Evolutionary conservation across 805 yeast genomes (phyloP), one percentile per base, ranked within the genome.

Genomic region (Ogataea trehaloabstinens): DNA sequence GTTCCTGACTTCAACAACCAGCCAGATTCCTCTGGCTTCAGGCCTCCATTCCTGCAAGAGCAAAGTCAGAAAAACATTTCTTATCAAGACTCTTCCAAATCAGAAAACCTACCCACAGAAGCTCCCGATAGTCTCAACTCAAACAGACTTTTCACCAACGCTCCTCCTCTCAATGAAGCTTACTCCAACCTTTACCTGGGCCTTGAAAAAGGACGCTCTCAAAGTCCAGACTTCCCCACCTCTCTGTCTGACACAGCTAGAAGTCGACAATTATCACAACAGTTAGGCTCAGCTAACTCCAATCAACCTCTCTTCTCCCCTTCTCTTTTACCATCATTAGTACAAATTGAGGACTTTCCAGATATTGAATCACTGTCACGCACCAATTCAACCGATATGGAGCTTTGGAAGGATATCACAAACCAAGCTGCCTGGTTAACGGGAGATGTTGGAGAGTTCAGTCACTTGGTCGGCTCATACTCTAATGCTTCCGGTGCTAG

Each of bases 371-470:
- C 51, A 19, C 37, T 56, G 29, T 49, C 45, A 18, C 56, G 63
- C 16, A 51, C 62, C 2, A 64, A 64, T n/a, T 58, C 64, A 13
- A 55, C 61, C 3, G 82, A 77, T 46, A 58, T 65, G 35, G 72
- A 81, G 44, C 61, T 85, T 22, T 85, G 95, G 95, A 80, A 77
- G 53, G 90, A 84, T 46, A 80, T 85, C 39, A 78, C 89, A 0
- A 76, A 74, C 51, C 87, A 83, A 51, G 90, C 90, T 0, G 80
- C 76, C 48, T 85, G 95, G 95, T 60, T 85, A 40, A 52, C 61
- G 2, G 74, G 73, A 40, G 76, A 68, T 32, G 61, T 58, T 13
- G 63, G 65, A 16, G 74, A 68, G 33, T 60, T 70, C 28, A 46
- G 45, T 28, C 40, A 49, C 15, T 38, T 56, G 17, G 45, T 51